Base-by-base conservation (phyloP, 768 basidiomycete genomes). In the Zangia roseola region DNA sequence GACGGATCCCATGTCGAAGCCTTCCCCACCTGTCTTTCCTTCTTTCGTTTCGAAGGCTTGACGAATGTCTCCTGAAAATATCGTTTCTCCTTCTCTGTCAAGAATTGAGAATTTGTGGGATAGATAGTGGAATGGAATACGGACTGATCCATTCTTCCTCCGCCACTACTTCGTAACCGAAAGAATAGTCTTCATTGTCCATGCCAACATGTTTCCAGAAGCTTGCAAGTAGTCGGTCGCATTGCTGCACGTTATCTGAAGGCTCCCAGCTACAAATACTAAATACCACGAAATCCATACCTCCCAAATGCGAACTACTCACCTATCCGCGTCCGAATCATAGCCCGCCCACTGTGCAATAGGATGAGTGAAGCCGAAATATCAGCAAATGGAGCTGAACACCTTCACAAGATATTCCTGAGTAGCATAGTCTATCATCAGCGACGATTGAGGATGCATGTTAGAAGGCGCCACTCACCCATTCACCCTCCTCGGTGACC, bases 401-500 rank as follows among this genome's bases (percentile, higher is more conserved):
- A 86, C 87, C 74, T 88, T 88, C 34, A 88, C 86, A 44, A 58
- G 61, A 56, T 88, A 89, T 67, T 86, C 79, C 87, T 83, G 38
- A 26, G 49, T 13, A 19, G 19, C 35, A 6, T 20, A 14, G 42
- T 4, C 12, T 8, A 34, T 63, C 20, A 13, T 31, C 31, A 31
- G 13, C 31, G 7, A 6, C 20, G 39, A 41, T 12, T 19, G 31
- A 23, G 7, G 25, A 24, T 12, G 34, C n/a, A 19, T 13, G 13
- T 13, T 24, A 2, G 38, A 28, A 30, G 19, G 26, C 28, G 44
- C 17, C 40, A 63, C 79, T 52, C 55, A 81, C 84, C 83, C 81
- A 86, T 63, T 71, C 70, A 8, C 71, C 68, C 5, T 74, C 69
- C 0, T 71, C 68, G 42, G 63, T 69, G 21, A 84, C 82, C 41